phyloP scores from a whole-genome alignment of 768 basidiomycete genomes.

The Terana coerulea region DNA sequence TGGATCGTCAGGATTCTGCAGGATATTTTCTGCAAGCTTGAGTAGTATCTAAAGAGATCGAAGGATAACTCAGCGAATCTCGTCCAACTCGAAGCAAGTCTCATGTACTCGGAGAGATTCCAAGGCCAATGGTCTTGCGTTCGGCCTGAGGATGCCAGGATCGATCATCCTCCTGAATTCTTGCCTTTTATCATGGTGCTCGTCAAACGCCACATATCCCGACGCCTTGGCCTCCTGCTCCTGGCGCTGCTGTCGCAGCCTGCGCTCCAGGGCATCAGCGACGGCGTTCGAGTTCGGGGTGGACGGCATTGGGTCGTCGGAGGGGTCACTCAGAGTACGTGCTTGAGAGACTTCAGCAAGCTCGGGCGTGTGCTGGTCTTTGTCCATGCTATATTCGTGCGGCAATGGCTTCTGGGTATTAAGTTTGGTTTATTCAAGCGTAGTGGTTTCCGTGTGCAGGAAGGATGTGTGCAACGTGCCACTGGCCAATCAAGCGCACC shows the following conservation, averaged over 20 bases:
- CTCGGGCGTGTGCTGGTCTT: not conserved
- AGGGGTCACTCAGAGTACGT: conserved; percentile 3
- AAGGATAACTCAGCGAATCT: not conserved
- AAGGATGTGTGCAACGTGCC: no score
- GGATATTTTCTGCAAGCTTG: conserved; percentile 68
- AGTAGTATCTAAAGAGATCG: conserved; percentile 53
- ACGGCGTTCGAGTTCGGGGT: conserved; percentile 22
- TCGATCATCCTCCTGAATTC: conserved; percentile 74
- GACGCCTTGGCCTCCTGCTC: conserved; percentile 7
- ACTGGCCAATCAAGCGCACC: no score
- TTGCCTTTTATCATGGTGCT: conserved; percentile 66
- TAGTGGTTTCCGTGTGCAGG: no score
- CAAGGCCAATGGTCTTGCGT: conserved; percentile 55
- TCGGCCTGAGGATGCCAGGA: conserved; percentile 73
- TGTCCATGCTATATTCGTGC: conserved; percentile 1
- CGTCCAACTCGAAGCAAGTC: not conserved
- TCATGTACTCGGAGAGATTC: conserved; percentile 59
- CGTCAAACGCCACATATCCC: conserved; percentile 23
- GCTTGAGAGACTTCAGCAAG: not conserved
- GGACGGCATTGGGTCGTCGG: conserved; percentile 7
- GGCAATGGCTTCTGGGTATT: no score
- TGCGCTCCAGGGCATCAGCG: conserved; percentile 28
- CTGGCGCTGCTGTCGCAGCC: conserved; percentile 18
- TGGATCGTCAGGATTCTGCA: conserved; percentile 66
- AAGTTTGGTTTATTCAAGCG: not conserved